Base-by-base conservation (phyloP, 352 stramenopile species). In the Saprolegnia parasitica region DNA sequence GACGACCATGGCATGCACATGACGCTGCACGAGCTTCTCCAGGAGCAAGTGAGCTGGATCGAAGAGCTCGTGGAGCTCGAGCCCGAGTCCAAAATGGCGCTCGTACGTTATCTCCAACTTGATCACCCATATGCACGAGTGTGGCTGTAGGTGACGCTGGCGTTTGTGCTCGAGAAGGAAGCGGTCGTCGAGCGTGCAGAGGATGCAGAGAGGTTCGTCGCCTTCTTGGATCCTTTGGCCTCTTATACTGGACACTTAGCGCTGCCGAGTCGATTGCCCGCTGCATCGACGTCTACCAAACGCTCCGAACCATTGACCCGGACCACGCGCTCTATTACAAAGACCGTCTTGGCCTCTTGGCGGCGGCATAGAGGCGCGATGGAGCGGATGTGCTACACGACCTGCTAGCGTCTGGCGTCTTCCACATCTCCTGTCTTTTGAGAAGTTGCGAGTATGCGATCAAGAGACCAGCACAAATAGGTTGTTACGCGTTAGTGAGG, bases 61-160 rank as follows among this genome's bases (percentile, higher is more conserved):
- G 71, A 87, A 26, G 78, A 88, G 56, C 79, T 98, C 61, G 74
- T 89, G 13, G 77, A 86, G 73, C 91, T 97, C 80, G 93, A 94
- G 63, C 56, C 67, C 35, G 71, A 86, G 21, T 74, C 80, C 61
- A 92, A 92, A 68, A 91, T 85, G 81, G 83, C 89, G n/a, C 35
- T 90, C 21, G 76, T 89, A 18, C 1, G 3, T 9, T 60, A 60
- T 23, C 85, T n/a, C n/a, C 81, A 52, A 18, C 76, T 90, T 39
- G 82, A 79, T 0, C 78, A 88, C 20, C 56, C 89, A n/a, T 72
- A 82, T 26, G 57, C 60, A 37, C 78, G 80, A 24, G 72, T 84
- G 13, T 72, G 71, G 10, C 61, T 67, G 24, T 56, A 67, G 61
- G 61, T 67, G 26, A 70, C 50, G 21, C 37, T 70, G 15, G 63